A percentile compares a stretch with the other conserved stretches of the same genome.
Conservation (phyloP, 306 rosid species). For the Cicer arietinum region DNA sequence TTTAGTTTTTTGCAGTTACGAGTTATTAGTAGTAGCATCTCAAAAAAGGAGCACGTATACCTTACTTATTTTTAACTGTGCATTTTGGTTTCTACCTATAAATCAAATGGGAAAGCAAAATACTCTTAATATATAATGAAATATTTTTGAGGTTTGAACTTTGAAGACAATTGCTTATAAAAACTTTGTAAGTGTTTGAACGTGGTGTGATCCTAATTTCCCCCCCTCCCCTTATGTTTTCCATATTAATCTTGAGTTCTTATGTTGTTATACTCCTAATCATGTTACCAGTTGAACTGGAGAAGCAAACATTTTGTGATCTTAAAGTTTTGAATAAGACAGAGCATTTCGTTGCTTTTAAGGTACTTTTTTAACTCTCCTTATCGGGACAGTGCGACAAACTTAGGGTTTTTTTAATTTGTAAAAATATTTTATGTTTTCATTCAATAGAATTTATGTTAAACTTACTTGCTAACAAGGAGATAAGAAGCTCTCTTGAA, state of each 20-base stretch:
- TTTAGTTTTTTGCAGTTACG: not conserved
- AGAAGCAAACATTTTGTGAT: conserved; percentile 84
- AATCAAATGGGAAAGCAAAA: not conserved
- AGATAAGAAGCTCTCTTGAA: too few species aligned
- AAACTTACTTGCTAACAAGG: too few species aligned
- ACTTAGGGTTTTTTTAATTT: not conserved
- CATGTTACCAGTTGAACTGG: conserved; percentile 77
- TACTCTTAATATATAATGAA: not conserved
- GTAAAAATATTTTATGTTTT: too few species aligned
- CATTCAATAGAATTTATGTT: too few species aligned
- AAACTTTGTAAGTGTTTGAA: conserved; percentile 1
- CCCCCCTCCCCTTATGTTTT: not conserved
- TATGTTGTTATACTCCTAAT: conserved; percentile 37
- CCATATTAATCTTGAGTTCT: conserved; percentile 9
- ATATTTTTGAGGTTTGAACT: not conserved
- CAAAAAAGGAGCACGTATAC: not conserved
- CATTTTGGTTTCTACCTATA: conserved; percentile 17
- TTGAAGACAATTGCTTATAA: conserved; percentile 16
- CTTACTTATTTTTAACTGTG: not conserved
- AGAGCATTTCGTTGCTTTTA: conserved; percentile 78
- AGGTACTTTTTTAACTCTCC: conserved; percentile 56
- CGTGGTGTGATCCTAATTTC: not conserved
- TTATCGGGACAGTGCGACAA: not conserved
- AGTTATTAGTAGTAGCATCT: not conserved
- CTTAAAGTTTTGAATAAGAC: conserved; percentile 83